Percentiles rank a stretch among this genome's conserved stretches.
Evolutionary conservation across 192 early-diverging fungal genomes (phyloP).

Genomic region (Fimicolochytrium jonesii): DNA sequence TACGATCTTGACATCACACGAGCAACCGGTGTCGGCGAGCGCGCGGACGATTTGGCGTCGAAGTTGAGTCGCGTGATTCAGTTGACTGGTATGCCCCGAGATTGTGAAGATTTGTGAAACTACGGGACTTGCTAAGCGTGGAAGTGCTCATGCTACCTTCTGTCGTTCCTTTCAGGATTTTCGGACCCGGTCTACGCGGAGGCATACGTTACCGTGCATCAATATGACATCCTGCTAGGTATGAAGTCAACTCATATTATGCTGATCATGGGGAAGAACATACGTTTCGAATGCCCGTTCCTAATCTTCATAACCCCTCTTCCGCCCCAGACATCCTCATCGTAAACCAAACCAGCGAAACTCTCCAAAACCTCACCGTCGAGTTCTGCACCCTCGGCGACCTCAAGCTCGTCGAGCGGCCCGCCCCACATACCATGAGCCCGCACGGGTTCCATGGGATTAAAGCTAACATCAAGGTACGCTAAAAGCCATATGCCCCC

Average conservation of each 20-base stretch:
- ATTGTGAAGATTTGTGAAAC: no score
- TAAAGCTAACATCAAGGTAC: constrained; percentile 98
- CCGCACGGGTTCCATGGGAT: constrained; percentile 91
- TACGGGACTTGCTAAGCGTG: no score
- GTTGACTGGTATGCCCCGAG: constrained; percentile 71
- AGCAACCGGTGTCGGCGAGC: constrained; percentile 68
- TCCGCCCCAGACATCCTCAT: constrained; percentile 78
- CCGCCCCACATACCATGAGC: constrained; percentile 75
- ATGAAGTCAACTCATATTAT: no score
- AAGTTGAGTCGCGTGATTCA: constrained; percentile 94
- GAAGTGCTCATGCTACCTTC: not conserved
- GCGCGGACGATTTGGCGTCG: constrained; percentile 75
- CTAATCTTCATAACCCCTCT: not conserved
- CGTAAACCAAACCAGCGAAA: constrained; percentile 93
- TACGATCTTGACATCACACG: constrained; percentile 88
- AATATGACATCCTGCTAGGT: constrained; percentile 94
- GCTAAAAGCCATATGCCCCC: no score
- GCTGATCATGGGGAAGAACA: no score
- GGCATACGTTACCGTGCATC: constrained; percentile 94
- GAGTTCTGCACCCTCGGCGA: constrained; percentile 99
- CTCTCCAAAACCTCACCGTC: constrained; percentile 93
- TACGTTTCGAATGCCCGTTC: not conserved
- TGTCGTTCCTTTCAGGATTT: constrained; percentile 49
- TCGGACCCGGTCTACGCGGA: constrained; percentile 99
- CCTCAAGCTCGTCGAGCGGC: constrained; percentile 94